Evolutionary conservation across 1,284 basidiomycete genomes (phyloP), one percentile per base, ranked within the genome.

Genomic region (Ceratobasidium sp.): DNA sequence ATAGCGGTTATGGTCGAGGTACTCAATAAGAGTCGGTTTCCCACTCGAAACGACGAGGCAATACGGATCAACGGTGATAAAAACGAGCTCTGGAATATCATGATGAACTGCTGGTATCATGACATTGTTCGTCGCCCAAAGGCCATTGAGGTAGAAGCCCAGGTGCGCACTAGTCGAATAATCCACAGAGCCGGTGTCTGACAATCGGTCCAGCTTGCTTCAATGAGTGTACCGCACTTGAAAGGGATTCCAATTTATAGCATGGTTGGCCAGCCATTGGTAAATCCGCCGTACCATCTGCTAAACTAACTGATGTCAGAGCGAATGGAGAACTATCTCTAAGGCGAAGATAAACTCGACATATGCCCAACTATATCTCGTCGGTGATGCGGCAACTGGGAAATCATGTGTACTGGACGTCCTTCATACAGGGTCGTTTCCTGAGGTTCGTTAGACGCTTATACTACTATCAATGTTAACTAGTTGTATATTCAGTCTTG

Each of bases 71-170:
- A n/a, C 4, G 9, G 32, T 10, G 34, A 41, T 23, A 50, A 55
- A 28, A n/a, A 67, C 26, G 10, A 6, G 12, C 26, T 67, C 23
- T 67, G 64, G 64, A 6, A 14, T 8, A 48, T 67, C 28, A 8
- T 67, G 30, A 43, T 8, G 30, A 41, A 21, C 21, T 67, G 64
- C 50, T 67, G 64, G 64, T 30, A 26, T 8, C 45, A 50, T 21
- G n/a, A 46, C 8, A 10, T n/a, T 26, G 16, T 16, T 12, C 8
- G 18, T 16, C 46, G 48, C 10, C 61, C 61, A 26, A 34, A 14
- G 18, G 41, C 41, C 16, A 10, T 12, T 10, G 12, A 39, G 23
- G 36, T 59, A 41, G 39, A 59, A 36, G 36, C 32, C 8, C 34
- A 59, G 57, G 57, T 59, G 36, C 5, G 57, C 23, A 18, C 10